A percentile compares a stretch with the other conserved stretches of the same genome.
These are phyloP conservation scores for Trichoderma semiorbis DNA, from an alignment of 2,329 filamentous ascomycete genomes.

Conservation along the genomic window DNA sequence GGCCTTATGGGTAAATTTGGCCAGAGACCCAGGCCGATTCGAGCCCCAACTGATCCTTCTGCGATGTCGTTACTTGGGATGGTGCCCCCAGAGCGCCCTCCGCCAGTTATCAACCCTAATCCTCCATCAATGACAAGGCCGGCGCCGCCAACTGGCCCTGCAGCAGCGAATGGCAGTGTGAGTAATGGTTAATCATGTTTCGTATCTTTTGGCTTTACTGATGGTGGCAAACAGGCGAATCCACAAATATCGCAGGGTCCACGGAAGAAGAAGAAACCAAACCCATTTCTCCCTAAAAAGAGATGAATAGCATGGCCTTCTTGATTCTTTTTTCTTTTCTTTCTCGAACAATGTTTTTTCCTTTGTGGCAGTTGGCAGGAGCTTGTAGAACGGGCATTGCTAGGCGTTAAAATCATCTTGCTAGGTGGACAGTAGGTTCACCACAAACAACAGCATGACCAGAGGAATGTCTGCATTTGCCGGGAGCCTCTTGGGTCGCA, in stretches of 20 bases:
- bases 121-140: slow-evolving; percentile 18
- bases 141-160: slow-evolving; percentile 21
- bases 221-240: background rate
- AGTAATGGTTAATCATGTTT: background rate
- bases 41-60: slow-evolving; percentile 46
- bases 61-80: slow-evolving; percentile 52
- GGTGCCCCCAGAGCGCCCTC: slow-evolving; percentile 43
- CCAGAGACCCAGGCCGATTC: slow-evolving; percentile 29
- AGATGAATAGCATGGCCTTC: slow-evolving; percentile 22
- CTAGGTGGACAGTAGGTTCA: background rate
- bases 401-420: background rate
- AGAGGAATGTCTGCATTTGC: background rate
- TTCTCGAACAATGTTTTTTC: background rate
- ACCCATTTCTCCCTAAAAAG: slow-evolving; percentile 44
- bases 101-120: slow-evolving; percentile 26
- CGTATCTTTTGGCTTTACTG: background rate
- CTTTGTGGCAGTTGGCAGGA: background rate
- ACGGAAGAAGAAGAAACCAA: slow-evolving; percentile 41
- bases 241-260: slow-evolving; percentile 28
- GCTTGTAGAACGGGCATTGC: background rate
- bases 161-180: slow-evolving; percentile 22
- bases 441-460: background rate
- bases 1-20: slow-evolving; percentile 38
- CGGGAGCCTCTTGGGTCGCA: background rate
- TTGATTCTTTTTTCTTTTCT: background rate